Percentiles rank a stretch among this genome's conserved stretches.
Evolutionary conservation across 306 rosid genomes (phyloP).

Genomic region (Inga leiocalycina): DNA sequence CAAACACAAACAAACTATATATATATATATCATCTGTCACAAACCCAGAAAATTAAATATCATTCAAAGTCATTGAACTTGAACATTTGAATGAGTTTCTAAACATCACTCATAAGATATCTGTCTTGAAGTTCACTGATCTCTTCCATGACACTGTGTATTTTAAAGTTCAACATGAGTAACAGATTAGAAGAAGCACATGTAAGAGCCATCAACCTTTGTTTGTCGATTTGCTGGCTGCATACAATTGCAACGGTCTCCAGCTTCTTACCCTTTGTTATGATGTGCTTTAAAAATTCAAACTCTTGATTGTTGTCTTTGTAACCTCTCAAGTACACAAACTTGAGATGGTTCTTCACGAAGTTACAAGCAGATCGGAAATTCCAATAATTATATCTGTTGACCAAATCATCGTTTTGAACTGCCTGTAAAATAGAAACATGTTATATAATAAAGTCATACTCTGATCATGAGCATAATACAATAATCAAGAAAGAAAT

Average conservation of each 20-base stretch:
- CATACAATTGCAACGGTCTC: background rate
- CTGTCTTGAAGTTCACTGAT: background rate
- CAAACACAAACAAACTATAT: too few relatives aligned
- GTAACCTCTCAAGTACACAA: conserved; percentile 9
- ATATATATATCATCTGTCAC: background rate
- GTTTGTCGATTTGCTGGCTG: background rate
- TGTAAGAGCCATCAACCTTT: background rate
- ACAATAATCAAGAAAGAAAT: background rate
- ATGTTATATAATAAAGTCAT: background rate
- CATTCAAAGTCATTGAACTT: background rate
- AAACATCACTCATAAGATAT: background rate
- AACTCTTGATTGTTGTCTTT: conserved; percentile 22
- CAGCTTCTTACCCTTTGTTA: conserved; percentile 9
- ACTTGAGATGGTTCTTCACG: conserved; percentile 18
- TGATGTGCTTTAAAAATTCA: background rate
- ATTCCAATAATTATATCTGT: background rate
- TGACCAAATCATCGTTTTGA: background rate
- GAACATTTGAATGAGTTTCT: background rate
- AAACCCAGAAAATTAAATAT: background rate
- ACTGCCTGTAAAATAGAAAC: background rate
- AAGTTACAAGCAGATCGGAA: background rate
- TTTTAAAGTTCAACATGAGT: background rate
- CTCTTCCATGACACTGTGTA: background rate
- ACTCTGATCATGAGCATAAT: background rate
- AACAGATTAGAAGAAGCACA: background rate